phyloP scores from a whole-genome alignment of 2,329 filamentous ascomycete genomes.

The Alternaria sp. region DNA sequence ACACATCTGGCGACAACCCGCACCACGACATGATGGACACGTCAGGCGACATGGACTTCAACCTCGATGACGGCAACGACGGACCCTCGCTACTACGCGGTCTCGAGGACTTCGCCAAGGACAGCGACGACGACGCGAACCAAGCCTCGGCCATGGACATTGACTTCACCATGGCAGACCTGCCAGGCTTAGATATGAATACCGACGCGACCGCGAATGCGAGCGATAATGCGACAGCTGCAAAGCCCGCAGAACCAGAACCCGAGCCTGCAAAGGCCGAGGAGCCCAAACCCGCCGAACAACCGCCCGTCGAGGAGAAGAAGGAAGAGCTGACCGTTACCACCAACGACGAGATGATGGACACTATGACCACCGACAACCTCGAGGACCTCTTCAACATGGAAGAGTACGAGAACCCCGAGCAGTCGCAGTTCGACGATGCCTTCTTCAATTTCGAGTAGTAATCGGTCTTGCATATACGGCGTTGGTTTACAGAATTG shows the following conservation, averaged over 20 bases:
- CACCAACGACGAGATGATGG: slow-evolving; percentile 31
- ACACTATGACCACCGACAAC: slow-evolving; percentile 39
- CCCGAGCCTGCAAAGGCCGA: slow-evolving; percentile 7
- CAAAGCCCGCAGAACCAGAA: slow-evolving; percentile 11
- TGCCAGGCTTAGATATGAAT: slow-evolving; percentile 30
- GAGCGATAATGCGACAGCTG: not conserved
- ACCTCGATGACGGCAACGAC: slow-evolving; percentile 39
- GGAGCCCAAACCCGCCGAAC: slow-evolving; percentile 13
- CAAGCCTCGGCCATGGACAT: slow-evolving; percentile 30
- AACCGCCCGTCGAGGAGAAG: slow-evolving; percentile 9
- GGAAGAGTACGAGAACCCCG: slow-evolving; percentile 42
- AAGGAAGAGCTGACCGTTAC: slow-evolving; percentile 3
- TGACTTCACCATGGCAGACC: slow-evolving; percentile 42
- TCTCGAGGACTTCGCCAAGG: slow-evolving; percentile 47
- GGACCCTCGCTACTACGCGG: slow-evolving; percentile 41
- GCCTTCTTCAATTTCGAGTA: slow-evolving; percentile 47
- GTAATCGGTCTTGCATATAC: not conserved
- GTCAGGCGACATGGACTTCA: slow-evolving; percentile 38
- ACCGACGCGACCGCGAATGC: slow-evolving; percentile 5
- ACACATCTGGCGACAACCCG: slow-evolving; percentile 25
- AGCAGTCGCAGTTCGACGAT: slow-evolving; percentile 47
- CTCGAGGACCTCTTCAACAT: slow-evolving; percentile 46
- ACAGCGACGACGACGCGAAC: slow-evolving; percentile 22
- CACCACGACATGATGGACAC: slow-evolving; percentile 35
- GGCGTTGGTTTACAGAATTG: not conserved